phyloP scores from a whole-genome alignment of 2,329 filamentous ascomycete species.

The Thermomyces lanuginosus region DNA sequence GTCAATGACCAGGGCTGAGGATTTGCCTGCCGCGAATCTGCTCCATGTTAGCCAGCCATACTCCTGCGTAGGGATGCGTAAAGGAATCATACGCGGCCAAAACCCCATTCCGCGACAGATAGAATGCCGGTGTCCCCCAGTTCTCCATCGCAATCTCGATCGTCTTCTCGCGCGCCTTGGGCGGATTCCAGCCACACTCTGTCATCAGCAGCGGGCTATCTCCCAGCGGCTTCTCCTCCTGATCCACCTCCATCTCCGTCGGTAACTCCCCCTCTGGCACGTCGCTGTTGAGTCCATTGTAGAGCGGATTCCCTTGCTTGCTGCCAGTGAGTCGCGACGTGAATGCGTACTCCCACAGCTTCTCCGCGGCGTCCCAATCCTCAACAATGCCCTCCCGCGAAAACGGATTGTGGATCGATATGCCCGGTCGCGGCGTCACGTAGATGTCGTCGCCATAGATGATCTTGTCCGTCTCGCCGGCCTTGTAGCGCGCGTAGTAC shows the following conservation, averaged over 20 bases:
- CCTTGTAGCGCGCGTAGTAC: constrained; percentile 60
- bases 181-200: constrained; percentile 80
- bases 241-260: constrained; percentile 43
- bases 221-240: constrained; percentile 59
- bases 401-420: constrained; percentile 88
- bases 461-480: constrained; percentile 37
- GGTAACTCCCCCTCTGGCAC: constrained; percentile 41
- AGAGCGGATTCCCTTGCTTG: constrained; percentile 50
- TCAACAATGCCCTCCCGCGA: constrained; percentile 76
- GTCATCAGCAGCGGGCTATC: constrained; percentile 89
- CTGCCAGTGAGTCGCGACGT: constrained; percentile 72
- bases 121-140: constrained; percentile 91
- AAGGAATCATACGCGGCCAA: constrained; percentile 47
- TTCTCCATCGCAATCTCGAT: constrained; percentile 96
- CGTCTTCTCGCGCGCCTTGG: constrained; percentile 78
- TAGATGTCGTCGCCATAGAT: constrained; percentile 86
- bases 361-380: constrained; percentile 84
- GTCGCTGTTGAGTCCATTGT: constrained; percentile 70
- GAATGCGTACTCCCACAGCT: constrained; percentile 85
- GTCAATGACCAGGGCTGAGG: constrained; percentile 82
- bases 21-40: constrained; percentile 76
- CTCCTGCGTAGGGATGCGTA: not conserved
- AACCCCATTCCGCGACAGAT: constrained; percentile 75
- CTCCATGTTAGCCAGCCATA: constrained; percentile 2
- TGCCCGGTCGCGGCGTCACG: constrained; percentile 53